phyloP scores from a whole-genome alignment of 129 eudicot genomes.

The Flaveria brownii region DNA sequence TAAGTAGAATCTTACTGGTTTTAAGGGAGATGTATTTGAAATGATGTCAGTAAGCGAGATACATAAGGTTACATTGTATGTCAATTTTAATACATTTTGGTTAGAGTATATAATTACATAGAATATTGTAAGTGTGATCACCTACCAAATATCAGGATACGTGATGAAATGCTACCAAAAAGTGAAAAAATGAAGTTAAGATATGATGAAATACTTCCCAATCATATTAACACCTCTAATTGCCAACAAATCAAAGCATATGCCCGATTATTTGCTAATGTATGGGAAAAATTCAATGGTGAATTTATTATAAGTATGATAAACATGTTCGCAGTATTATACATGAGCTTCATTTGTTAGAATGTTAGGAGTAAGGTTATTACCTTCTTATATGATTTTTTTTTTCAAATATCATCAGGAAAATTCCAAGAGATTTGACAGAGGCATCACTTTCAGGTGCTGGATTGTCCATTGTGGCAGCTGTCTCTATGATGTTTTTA shows the following conservation, averaged over 20 bases:
- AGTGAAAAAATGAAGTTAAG: background rate
- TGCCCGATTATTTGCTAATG: background rate
- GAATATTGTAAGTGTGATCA: background rate
- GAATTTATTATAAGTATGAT: background rate
- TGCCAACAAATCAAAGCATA: too few relatives aligned
- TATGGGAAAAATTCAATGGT: background rate
- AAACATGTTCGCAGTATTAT: background rate
- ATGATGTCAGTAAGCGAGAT: too few relatives aligned
- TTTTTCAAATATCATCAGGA: slow-evolving; percentile 43
- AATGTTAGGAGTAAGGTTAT: background rate
- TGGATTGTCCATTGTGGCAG: slow-evolving; percentile 86
- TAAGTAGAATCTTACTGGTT: too few relatives aligned
- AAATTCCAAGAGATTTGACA: slow-evolving; percentile 95
- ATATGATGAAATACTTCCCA: background rate
- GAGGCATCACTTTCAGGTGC: slow-evolving; percentile 98
- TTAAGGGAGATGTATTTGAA: too few relatives aligned
- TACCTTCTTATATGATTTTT: slow-evolving; percentile 9
- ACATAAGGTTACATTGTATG: too few relatives aligned
- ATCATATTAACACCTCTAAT: background rate
- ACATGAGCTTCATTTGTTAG: background rate
- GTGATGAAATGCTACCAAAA: background rate
- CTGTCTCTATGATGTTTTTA: slow-evolving; percentile 71
- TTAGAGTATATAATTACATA: background rate
- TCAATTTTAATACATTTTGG: background rate
- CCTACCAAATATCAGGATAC: too few relatives aligned